Evolutionary conservation across 306 rosid genomes (phyloP).

Genomic region (Acacia melanoxylon): DNA sequence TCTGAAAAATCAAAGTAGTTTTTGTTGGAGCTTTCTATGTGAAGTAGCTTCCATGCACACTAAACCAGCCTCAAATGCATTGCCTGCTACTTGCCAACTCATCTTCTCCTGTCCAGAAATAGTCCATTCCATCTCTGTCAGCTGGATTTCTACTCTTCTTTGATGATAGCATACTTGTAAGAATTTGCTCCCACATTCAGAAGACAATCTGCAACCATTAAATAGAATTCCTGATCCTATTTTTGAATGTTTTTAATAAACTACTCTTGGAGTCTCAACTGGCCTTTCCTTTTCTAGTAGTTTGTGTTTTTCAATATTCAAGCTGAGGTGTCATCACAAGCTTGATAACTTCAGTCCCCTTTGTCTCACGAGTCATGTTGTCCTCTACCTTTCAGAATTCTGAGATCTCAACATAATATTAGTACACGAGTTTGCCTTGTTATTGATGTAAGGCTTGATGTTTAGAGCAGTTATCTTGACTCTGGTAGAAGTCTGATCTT

Average conservation of each 20-base stretch:
- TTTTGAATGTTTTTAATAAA: background rate
- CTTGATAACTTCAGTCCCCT: background rate
- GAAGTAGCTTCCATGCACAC: background rate
- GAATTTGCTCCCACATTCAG: background rate
- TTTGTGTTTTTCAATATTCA: background rate
- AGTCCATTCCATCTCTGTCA: background rate
- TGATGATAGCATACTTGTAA: background rate
- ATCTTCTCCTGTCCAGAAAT: background rate
- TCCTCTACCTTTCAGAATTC: background rate
- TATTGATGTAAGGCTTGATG: background rate
- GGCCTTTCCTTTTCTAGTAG: background rate
- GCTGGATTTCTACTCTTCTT: background rate
- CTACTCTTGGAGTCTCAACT: background rate
- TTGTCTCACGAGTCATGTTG: background rate
- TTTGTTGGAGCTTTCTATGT: background rate
- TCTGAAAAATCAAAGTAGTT: background rate
- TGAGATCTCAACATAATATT: background rate
- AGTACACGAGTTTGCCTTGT: background rate
- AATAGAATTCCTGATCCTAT: background rate
- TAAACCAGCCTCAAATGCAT: background rate
- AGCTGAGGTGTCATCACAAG: background rate
- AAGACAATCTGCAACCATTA: background rate
- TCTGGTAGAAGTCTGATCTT: slow-evolving; percentile 4
- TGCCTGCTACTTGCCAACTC: background rate
- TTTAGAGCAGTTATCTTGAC: background rate